Evolutionary conservation across 2,329 filamentous ascomycete genomes (phyloP), one percentile per base, ranked within the genome.

Genomic region (Penicillium paneum): DNA sequence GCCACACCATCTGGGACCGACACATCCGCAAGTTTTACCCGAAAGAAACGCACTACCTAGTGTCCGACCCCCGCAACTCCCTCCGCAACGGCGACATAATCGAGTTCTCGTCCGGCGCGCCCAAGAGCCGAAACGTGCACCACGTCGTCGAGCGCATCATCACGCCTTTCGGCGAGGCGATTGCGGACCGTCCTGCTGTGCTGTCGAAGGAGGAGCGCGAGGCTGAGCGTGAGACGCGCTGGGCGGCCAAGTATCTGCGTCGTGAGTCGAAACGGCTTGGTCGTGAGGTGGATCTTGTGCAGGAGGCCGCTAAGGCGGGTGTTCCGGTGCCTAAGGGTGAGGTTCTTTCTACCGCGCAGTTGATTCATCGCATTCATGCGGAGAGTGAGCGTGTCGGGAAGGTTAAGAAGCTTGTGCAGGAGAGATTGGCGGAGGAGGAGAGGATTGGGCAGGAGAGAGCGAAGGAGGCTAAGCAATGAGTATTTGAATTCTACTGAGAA

Each of bases 71-170:
- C 12, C 66, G 62, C 50, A 69, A 76, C 60, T 76, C 73, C 8
- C 66, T 76, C 34, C 72, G 74, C 38, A 67, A 74, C 36, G 74
- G 74, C n/a, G 74, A 77, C 49, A 71, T 76, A 47, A 73, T 77
- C 53, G 72, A 76, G 56, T 77, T 76, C 55, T 71, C 72, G 50
- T 74, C 71, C 8, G 74, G 74, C 1, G 67, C 63, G 15, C 71
- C 70, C 2, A 71, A 72, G 61, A 72, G 71, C 51, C 68, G 70
- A 12, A 62, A 61, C 21, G 74, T 77, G 45, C 64, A 65, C 15
- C 74, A 76, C 54, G 73, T 77, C 5, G 74, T 77, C 12, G 73
- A 76, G 58, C 63, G 72, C 10, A 77, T 77, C 48, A 60, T 77
- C 41, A 68, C 72, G 17, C 74, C 74, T 19, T 77, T 76, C 54